Conservation (phyloP, 108 stramenopile species). For the Schizochytrium sp. region DNA sequence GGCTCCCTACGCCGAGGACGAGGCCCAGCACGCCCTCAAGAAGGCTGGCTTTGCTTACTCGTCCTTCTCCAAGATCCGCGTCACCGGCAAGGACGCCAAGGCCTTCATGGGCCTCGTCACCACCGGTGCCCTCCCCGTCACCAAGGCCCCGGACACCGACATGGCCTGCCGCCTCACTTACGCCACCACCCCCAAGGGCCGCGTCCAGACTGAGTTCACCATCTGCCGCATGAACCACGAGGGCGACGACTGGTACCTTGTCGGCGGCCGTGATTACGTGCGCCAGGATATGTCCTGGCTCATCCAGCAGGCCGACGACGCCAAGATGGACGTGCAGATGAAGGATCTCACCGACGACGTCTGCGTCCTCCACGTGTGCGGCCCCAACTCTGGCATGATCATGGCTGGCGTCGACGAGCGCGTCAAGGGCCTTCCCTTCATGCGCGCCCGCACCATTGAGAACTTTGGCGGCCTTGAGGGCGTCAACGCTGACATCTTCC, state of each 20-base stretch:
- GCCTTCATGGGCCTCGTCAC: not conserved
- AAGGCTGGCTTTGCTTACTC: not conserved
- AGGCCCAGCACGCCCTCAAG: not conserved
- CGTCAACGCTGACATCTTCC: not conserved
- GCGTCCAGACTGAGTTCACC: constrained; percentile 18
- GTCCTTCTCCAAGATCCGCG: constrained; percentile 21
- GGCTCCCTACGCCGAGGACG: not conserved
- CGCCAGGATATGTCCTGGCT: constrained; percentile 7
- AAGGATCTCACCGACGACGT: not conserved
- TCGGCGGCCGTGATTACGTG: not conserved
- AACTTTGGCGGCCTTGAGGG: not conserved
- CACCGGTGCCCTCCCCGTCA: not conserved
- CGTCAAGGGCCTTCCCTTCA: not conserved
- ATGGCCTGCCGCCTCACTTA: not conserved
- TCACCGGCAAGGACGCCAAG: not conserved
- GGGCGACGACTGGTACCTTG: constrained; percentile 15
- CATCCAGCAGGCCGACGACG: not conserved
- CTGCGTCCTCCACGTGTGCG: not conserved
- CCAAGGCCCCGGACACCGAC: not conserved
- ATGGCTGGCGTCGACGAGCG: not conserved
- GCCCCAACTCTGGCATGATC: not conserved
- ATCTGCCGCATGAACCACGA: constrained; percentile 1
- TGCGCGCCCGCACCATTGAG: not conserved
- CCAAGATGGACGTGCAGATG: not conserved
- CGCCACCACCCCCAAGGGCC: constrained; percentile 8